Base-by-base conservation (phyloP, 352 stramenopile genomes). In the Globisporangium canariense region DNA sequence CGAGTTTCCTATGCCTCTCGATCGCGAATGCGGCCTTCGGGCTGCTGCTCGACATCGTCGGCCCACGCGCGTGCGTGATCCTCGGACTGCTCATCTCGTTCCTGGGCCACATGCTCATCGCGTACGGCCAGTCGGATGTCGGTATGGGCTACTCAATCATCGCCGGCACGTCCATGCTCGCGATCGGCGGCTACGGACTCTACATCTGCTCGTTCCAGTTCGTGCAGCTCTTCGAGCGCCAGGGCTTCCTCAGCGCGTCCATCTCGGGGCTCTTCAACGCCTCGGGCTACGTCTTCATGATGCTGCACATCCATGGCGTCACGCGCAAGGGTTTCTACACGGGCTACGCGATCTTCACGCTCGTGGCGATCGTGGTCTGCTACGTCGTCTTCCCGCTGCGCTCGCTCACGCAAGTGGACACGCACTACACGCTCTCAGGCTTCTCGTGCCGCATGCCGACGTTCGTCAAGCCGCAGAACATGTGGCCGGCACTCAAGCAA, bases 151-250 rank as follows among this genome's bases (percentile, higher is more conserved):
- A 25, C 2, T 56, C 50, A 14, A 56, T 41, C 14, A 56, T 57
- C 51, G 34, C 74, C 16, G 77, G 77, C 22, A 28, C 25, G 25
- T 28, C 25, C 25, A 28, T 57, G 70, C n/a, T 68, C 71, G 47
- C 75, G 82, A 69, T 80, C 34, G 77, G 77, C 16, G 77, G 77
- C 67, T 83, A 78, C 54, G 65, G 64, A 2, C 34, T 77, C 41
- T 86, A 81, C 68, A 69, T 80, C 41, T 76, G 66, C 41, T 72
- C 77, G 13, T 83, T 86, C 64, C 77, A 86, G 65, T 65, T 86
- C 25, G 67, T 79, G 28, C 68, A 82, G 62, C 69, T 83, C 41
- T 83, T 76, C 56, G 69, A 81, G 16, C 63, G 65, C 11, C 73
- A 81, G 34, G 77, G 75, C 18, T 61, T 81, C 47, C 58, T 82